Conservation (phyloP, 2,329 filamentous ascomycete genomes). For the Harringtonia lauricola region DNA sequence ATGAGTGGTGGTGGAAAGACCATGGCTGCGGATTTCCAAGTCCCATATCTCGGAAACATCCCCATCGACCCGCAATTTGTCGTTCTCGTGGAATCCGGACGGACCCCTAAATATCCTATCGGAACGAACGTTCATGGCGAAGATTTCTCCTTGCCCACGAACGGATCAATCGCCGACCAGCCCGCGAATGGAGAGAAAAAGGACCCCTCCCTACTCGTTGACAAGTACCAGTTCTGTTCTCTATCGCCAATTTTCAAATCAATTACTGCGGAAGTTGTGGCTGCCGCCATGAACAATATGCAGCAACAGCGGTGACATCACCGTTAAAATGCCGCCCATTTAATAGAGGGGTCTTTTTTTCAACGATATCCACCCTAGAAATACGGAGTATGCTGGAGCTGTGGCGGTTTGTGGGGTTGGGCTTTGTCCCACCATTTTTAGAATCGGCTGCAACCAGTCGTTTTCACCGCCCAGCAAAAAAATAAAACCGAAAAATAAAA, state of each 20-base stretch:
- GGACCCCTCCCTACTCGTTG: slow-evolving; percentile 37
- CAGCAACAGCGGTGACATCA: too few relatives aligned
- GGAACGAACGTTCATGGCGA: slow-evolving; percentile 52
- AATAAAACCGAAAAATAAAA: too few relatives aligned
- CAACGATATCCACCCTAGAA: too few relatives aligned
- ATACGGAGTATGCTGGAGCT: too few relatives aligned
- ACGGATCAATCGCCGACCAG: slow-evolving; percentile 11
- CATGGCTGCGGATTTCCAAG: slow-evolving; percentile 78
- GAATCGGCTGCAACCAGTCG: too few relatives aligned
- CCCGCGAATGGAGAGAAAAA: slow-evolving; percentile 22
- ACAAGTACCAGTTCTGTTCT: slow-evolving; percentile 65
- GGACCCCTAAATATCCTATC: slow-evolving; percentile 53
- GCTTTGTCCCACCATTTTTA: too few relatives aligned
- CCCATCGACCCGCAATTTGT: slow-evolving; percentile 93
- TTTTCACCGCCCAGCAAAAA: too few relatives aligned
- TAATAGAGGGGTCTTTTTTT: too few relatives aligned
- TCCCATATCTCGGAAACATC: slow-evolving; percentile 75
- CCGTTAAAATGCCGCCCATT: too few relatives aligned
- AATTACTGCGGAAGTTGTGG: slow-evolving; percentile 45
- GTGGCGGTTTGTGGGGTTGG: too few relatives aligned
- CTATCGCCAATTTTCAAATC: slow-evolving; percentile 56
- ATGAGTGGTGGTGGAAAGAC: slow-evolving; percentile 78
- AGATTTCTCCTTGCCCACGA: slow-evolving; percentile 30
- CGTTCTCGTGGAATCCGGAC: slow-evolving; percentile 67
- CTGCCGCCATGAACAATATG: slow-evolving; percentile 12